Base-by-base conservation (phyloP, 192 early-diverging fungal genomes). In the Chytriomyces sp. region DNA sequence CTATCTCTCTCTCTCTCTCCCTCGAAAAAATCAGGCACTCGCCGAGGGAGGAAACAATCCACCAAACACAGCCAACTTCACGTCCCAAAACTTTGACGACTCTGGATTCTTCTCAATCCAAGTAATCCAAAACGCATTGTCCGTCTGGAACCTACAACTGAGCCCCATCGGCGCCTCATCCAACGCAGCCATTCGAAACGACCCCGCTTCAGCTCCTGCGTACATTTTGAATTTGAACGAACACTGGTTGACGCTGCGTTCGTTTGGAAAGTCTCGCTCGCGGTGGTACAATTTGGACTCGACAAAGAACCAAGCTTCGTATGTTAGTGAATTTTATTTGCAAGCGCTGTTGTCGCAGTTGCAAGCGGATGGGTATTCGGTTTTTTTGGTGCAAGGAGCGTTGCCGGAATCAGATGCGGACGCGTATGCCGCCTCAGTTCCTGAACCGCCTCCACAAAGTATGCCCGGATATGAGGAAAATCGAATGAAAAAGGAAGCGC, bases 271-370 rank as follows among this genome's bases (percentile, higher is more conserved):
- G 8, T 85, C 84, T 3, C 76, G 87, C 7, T 82, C 83, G n/a
- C 83, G 92, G 26, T 94, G 91, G 91, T 93, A 93, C 80, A 94
- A 94, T 67, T 79, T 94, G 50, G 91, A 94, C 74, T 88, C 86
- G 5, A 77, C 87, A 44, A 84, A 82, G 62, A 11, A 72, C 10
- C 76, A 64, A 5, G 90, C 92, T 7, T 75, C 77, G 9, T 84
- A 91, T 70, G 82, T 94, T 45, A 90, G 89, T 49, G 89, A 92
- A 35, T 93, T 89, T 5, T 94, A 90, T 76, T 73, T 94, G 65
- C 77, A 62, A 35, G 67, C 86, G 50, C 76, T 85, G 6, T 78
- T 88, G 16, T 70, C 78, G 9, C 82, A 86, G 67, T 61, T 88
- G 4, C 28, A 82, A 35, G 80, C 64, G 35, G 84, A 85, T 69